Base-by-base conservation (phyloP, 2,329 filamentous ascomycete genomes). In the Colletotrichum truncatum region DNA sequence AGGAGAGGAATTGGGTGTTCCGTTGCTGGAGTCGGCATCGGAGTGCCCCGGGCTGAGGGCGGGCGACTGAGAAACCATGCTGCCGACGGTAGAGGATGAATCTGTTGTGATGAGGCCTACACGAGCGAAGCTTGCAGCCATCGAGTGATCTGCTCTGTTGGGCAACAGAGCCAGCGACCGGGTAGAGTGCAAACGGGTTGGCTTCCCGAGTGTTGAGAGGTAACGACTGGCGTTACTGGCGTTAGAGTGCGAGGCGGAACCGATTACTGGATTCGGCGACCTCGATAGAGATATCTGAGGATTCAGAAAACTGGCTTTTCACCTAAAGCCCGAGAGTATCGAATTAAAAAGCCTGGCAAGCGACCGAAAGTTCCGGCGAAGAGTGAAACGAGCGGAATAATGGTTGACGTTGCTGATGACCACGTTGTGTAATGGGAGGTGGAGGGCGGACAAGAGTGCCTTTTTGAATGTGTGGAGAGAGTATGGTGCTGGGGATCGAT, bases 1-100 rank as follows among this genome's bases (percentile, higher is more conserved):
- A n/a, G 67, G 65, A 6, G 67, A 61, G 26, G 64, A 67, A 56
- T 66, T 67, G 21, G 67, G 67, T 1, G 67, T 68, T n/a, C 65
- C 67, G 39, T 26, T 53, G 55, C 54, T 26, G 14, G 67, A 68
- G 28, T 49, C 65, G 32, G 60, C 65, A n/a, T 67, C 65, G 14
- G 67, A 68, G 43, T 66, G 66, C 11, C 55, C 60, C 11, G 57
- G 21, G 64, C 58, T 66, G 45, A 56, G 21, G 16, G 57, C 57
- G 5, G 61, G 61, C 18, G 61, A 64, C 21, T 55, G 57, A 45
- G 62, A 62, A 21, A 51, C 60, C 51, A 57, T 62, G 49, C 64
- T 67, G 51, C 55, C 65, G 38, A 66, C 38, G 25, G 67, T 65
- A 4, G 67, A 68, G 8, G 65, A 32, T 12, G 67, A 26, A 48